phyloP scores from a whole-genome alignment of 169 alveolate species.

The Eimeria sp. region DNA sequence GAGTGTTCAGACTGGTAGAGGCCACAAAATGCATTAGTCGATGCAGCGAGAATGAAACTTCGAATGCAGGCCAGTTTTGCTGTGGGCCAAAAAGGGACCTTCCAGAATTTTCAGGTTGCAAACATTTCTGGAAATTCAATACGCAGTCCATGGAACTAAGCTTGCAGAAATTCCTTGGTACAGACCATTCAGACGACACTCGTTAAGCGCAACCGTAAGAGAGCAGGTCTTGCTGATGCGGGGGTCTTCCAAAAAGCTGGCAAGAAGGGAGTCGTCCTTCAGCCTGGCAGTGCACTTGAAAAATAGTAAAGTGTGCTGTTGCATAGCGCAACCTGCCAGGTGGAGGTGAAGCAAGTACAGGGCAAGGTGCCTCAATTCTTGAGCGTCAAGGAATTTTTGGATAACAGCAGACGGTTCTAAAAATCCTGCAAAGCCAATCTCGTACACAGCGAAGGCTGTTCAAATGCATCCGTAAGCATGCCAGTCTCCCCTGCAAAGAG shows the following conservation, averaged over 20 bases:
- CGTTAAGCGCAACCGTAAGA: slow-evolving; percentile 73
- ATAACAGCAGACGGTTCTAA: slow-evolving; percentile 83
- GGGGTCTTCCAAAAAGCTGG: slow-evolving; percentile 77
- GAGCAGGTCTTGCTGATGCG: slow-evolving; percentile 66
- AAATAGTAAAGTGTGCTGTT: slow-evolving; percentile 74
- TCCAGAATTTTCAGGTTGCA: not conserved
- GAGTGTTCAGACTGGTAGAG: not conserved
- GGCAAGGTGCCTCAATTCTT: slow-evolving; percentile 77
- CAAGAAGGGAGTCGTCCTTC: slow-evolving; percentile 70
- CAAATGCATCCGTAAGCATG: not conserved
- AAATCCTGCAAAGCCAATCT: slow-evolving; percentile 32
- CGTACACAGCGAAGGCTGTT: not conserved
- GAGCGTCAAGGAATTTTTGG: slow-evolving; percentile 79
- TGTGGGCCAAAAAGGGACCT: not conserved
- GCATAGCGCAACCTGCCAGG: slow-evolving; percentile 58
- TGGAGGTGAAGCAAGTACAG: slow-evolving; percentile 76
- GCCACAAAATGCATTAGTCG: not conserved
- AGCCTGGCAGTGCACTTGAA: slow-evolving; percentile 80
- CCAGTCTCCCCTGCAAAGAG: not conserved
- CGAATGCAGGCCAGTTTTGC: not conserved
- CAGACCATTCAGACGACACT: slow-evolving; percentile 75
- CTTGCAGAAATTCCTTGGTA: not conserved
- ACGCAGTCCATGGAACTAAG: not conserved
- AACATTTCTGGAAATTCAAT: not conserved
- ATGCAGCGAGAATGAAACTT: not conserved